Percentiles rank a stretch among this genome's conserved stretches.
Conservation (phyloP, 2,329 filamentous ascomycete genomes). For the Hymenoscyphus fraxineus region DNA sequence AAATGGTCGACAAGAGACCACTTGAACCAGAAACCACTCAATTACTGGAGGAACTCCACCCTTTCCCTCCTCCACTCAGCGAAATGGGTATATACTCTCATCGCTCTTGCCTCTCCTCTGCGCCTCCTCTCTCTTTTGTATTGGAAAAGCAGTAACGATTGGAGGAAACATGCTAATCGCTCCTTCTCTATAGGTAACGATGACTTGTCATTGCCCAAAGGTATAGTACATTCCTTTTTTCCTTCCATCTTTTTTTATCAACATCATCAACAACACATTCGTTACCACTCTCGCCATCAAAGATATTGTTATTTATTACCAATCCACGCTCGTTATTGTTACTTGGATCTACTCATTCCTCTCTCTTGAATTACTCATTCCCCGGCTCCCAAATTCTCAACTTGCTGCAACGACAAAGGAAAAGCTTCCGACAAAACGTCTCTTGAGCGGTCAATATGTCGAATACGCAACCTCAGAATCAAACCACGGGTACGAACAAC, state of each 20-base stretch:
- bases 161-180: background rate
- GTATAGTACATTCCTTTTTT: constrained; percentile 36
- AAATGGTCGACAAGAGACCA: background rate
- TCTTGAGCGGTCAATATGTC: too few relatives aligned
- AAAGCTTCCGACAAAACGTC: too few relatives aligned
- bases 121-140: constrained; percentile 4
- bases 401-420: too few relatives aligned
- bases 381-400: too few relatives aligned
- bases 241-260: background rate
- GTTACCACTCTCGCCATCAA: background rate
- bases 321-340: background rate
- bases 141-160: background rate
- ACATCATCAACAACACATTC: background rate
- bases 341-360: background rate
- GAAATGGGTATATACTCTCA: constrained; percentile 2
- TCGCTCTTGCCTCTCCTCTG: background rate
- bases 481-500: too few relatives aligned
- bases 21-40: background rate
- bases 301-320: background rate
- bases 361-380: too few relatives aligned
- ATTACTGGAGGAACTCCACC: background rate
- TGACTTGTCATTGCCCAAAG: constrained; percentile 62
- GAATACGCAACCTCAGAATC: too few relatives aligned
- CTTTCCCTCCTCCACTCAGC: background rate
- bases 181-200: constrained; percentile 49